Conservation (phyloP, 108 stramenopile genomes). For the Cyclotella distinguenda region DNA sequence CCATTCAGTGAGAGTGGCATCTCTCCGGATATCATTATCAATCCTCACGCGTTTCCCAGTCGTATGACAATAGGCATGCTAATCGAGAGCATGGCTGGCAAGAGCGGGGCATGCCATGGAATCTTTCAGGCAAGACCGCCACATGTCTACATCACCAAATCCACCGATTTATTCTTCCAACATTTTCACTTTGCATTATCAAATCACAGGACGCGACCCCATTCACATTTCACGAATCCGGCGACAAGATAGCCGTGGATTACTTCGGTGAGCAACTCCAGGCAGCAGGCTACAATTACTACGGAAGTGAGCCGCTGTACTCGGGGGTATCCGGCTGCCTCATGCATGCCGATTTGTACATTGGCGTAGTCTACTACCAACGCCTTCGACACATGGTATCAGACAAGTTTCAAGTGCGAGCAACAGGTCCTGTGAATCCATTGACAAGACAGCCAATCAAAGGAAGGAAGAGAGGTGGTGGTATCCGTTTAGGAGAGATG, state of each 20-base stretch:
- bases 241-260: constrained; percentile 92
- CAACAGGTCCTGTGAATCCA: constrained; percentile 93
- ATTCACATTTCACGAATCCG: constrained; percentile 95
- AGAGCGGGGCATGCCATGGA: constrained; percentile 95
- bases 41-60: constrained; percentile 97
- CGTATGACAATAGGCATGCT: constrained; percentile 99
- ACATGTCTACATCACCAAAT: not conserved
- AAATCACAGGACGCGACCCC: constrained; percentile 93
- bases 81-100: constrained; percentile 99
- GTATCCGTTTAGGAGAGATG: constrained; percentile 99
- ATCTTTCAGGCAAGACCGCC: constrained; percentile 63
- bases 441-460: constrained; percentile 99
- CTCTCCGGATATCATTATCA: constrained; percentile 97
- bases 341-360: constrained; percentile 98
- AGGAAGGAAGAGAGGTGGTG: constrained; percentile 97
- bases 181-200: not conserved
- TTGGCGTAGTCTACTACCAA: constrained; percentile 99
- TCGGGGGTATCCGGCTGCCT: constrained; percentile 95
- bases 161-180: not conserved
- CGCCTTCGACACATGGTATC: constrained; percentile 99
- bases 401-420: constrained; percentile 98
- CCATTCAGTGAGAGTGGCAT: constrained; percentile 98
- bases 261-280: constrained; percentile 98
- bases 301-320: constrained; percentile 98
- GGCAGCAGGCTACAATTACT: constrained; percentile 96